These are phyloP conservation scores for Trametes sp. DNA, from an alignment of 1,284 basidiomycete species.

Conservation along the genomic window DNA sequence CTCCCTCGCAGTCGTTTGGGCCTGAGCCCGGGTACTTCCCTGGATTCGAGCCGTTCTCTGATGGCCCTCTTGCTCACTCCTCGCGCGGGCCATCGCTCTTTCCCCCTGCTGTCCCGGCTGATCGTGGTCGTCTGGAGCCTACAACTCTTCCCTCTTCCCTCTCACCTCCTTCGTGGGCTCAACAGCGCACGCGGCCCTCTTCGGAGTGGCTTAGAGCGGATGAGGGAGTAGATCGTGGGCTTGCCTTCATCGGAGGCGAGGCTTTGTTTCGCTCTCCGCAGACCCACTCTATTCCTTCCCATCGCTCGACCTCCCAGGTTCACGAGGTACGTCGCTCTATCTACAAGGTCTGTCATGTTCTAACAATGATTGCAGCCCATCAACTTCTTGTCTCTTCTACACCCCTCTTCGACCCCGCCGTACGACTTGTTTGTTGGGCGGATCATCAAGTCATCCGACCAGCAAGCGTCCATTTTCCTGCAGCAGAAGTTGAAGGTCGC, in stretches of 20 bases:
- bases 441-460: slow-evolving; percentile 86
- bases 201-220: slow-evolving; percentile 46
- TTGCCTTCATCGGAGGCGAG: slow-evolving; percentile 29
- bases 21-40: slow-evolving; percentile 48
- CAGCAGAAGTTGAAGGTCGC: slow-evolving; percentile 89
- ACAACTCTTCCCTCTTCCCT: slow-evolving; percentile 28
- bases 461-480: slow-evolving; percentile 87
- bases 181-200: slow-evolving; percentile 38
- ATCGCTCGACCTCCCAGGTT: slow-evolving; percentile 35
- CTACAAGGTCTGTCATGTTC: slow-evolving; percentile 6
- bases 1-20: slow-evolving; percentile 38
- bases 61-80: slow-evolving; percentile 45
- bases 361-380: slow-evolving; percentile 62
- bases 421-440: slow-evolving; percentile 81
- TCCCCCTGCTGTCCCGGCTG: slow-evolving; percentile 34
- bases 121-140: slow-evolving; percentile 36
- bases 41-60: slow-evolving; percentile 61
- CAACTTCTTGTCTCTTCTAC: slow-evolving; percentile 83
- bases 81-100: slow-evolving; percentile 47
- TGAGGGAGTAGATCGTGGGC: slow-evolving; percentile 34
- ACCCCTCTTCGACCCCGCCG: slow-evolving; percentile 82
- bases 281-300: slow-evolving; percentile 23
- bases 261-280: slow-evolving; percentile 30
- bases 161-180: slow-evolving; percentile 35
- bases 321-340: slow-evolving; percentile 47